These are phyloP conservation scores for Kalanchoe fedtschenkoi DNA, from an alignment of 164 flowering plant species.

Conservation along the genomic window DNA sequence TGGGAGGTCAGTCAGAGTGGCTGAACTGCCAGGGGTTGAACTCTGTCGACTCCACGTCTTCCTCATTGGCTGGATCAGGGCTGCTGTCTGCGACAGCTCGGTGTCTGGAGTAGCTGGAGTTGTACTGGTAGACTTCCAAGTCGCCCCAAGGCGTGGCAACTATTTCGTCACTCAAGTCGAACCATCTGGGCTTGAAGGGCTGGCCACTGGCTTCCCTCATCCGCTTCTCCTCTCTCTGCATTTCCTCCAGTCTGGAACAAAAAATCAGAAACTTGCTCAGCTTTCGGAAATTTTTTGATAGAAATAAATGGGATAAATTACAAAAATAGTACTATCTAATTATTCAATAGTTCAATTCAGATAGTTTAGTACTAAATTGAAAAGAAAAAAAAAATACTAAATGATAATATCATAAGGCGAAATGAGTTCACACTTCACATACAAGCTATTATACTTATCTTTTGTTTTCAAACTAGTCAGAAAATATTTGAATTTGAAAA, in stretches of 20 bases:
- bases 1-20: constrained; percentile 20
- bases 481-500: no score
- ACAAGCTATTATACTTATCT: no score
- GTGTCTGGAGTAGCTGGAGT: constrained; percentile 42
- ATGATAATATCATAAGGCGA: no score
- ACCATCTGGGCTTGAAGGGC: constrained; percentile 52
- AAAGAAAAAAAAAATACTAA: no score
- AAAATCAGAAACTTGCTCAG: no score
- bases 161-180: constrained; percentile 41
- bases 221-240: constrained; percentile 45
- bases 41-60: constrained; percentile 25
- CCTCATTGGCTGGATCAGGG: constrained; percentile 12
- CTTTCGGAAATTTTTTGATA: no score
- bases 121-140: constrained; percentile 46
- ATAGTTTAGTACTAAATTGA: no score
- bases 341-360: no score
- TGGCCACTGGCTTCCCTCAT: constrained; percentile 32
- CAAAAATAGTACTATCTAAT: no score
- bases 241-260: constrained; percentile 53
- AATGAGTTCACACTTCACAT: no score
- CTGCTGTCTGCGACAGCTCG: constrained; percentile 32
- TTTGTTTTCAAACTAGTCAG: no score
- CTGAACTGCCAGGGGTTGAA: constrained; percentile 67
- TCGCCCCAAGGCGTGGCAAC: constrained; percentile 62
- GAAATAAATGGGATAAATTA: no score